Evolutionary conservation across 129 eudicot genomes (phyloP).

Genomic region (Smallanthus sonchifolius): DNA sequence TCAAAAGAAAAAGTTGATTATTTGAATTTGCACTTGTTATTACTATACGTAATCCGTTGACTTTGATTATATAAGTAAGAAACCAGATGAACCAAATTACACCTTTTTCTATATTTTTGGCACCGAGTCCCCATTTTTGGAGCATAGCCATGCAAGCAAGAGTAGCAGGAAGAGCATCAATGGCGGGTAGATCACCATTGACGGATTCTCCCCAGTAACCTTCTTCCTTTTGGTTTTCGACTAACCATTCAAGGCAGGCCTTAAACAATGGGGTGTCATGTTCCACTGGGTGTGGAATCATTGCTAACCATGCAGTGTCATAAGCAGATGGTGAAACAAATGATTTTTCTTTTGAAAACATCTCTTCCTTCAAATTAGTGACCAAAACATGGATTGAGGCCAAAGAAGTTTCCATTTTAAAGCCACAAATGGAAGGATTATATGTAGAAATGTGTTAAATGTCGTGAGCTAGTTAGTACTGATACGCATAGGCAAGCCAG

Average conservation of each 20-base stretch:
- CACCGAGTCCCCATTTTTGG: constrained; percentile 39
- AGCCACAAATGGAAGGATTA: background rate
- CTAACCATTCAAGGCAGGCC: constrained; percentile 48
- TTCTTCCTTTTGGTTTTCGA: constrained; percentile 37
- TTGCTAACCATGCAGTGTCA: constrained; percentile 70
- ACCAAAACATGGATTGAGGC: constrained; percentile 40
- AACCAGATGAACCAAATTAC: background rate
- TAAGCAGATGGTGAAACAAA: constrained; percentile 48
- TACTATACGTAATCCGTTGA: too few relatives aligned
- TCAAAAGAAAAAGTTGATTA: too few relatives aligned
- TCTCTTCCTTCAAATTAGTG: constrained; percentile 27
- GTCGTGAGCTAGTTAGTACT: background rate
- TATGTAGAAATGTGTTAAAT: background rate
- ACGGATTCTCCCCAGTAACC: constrained; percentile 48
- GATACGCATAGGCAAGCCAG: background rate
- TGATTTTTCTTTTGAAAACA: constrained; percentile 23
- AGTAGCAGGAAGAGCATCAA: constrained; percentile 55
- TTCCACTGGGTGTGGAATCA: constrained; percentile 32
- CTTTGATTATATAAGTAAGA: too few relatives aligned
- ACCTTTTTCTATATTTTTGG: constrained; percentile 36
- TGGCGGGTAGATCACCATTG: constrained; percentile 29
- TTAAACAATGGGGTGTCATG: constrained; percentile 30
- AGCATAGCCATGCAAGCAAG: constrained; percentile 48
- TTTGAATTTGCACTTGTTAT: background rate
- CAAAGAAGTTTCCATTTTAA: constrained; percentile 13